phyloP scores from a whole-genome alignment of 352 stramenopile species.

The Globisporangium apiculatum region DNA sequence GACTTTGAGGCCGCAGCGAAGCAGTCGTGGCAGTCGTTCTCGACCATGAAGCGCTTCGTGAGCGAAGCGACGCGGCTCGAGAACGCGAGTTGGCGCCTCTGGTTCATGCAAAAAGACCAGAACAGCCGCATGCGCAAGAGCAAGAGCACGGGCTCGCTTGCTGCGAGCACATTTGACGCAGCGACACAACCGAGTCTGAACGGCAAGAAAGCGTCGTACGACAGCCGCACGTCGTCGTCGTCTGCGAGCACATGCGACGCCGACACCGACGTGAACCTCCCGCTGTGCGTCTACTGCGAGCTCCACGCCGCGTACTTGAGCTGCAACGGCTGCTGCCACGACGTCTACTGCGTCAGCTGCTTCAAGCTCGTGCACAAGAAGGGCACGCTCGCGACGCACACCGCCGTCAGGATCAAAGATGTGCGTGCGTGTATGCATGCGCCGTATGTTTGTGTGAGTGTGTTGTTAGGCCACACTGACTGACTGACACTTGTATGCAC shows the following conservation, averaged over 20 bases:
- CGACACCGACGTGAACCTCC: constrained; percentile 7
- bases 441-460: background rate
- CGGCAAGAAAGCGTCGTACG: constrained; percentile 14
- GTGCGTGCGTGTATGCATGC: constrained; percentile 14
- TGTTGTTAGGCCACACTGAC: background rate
- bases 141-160: constrained; percentile 10
- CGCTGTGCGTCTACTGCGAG: constrained; percentile 75
- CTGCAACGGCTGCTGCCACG: constrained; percentile 81
- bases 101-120: constrained; percentile 56
- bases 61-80: constrained; percentile 70
- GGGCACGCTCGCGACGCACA: constrained; percentile 73
- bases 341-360: constrained; percentile 81
- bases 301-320: constrained; percentile 56
- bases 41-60: constrained; percentile 83
- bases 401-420: constrained; percentile 52
- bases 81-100: constrained; percentile 80
- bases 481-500: background rate
- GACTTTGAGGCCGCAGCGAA: constrained; percentile 67
- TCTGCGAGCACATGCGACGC: constrained; percentile 2
- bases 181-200: background rate
- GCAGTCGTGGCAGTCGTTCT: constrained; percentile 86
- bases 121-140: constrained; percentile 8
- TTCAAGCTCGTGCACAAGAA: constrained; percentile 88
- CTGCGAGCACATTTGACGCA: background rate
- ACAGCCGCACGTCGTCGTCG: constrained; percentile 6